Evolutionary conservation across 1,284 basidiomycete species (phyloP).

Genomic region (Fomitiporia mediterranea): DNA sequence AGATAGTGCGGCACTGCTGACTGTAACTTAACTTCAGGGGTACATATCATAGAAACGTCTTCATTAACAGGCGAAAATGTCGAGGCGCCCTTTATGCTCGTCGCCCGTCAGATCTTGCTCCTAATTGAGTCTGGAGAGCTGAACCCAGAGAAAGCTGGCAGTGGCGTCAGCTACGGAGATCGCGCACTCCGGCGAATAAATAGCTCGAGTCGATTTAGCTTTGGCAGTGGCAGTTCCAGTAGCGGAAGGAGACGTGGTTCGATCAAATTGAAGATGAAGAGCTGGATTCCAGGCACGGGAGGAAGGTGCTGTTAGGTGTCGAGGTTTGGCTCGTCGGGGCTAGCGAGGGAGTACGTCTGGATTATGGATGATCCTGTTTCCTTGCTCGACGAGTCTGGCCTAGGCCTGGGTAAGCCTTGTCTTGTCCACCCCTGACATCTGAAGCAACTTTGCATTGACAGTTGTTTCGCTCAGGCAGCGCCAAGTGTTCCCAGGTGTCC

Average conservation of each 20-base stretch:
- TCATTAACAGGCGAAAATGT: constrained; percentile 92
- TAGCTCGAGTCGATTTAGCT: constrained; percentile 77
- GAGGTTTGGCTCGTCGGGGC: neutral
- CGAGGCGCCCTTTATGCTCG: constrained; percentile 88
- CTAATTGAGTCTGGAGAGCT: constrained; percentile 88
- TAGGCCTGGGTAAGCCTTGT: neutral
- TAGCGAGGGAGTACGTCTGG: neutral
- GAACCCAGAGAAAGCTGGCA: constrained; percentile 90
- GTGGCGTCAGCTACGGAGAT: constrained; percentile 95
- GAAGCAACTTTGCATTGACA: neutral
- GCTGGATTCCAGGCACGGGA: constrained; percentile 47
- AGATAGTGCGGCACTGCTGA: too few species aligned
- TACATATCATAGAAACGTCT: constrained; percentile 91
- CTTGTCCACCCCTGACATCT: neutral
- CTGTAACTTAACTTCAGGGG: constrained; percentile 46
- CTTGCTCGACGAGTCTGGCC: neutral
- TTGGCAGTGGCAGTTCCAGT: constrained; percentile 59
- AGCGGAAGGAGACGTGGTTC: constrained; percentile 52
- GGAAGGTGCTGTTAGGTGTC: constrained; percentile 30
- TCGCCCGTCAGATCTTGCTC: constrained; percentile 87
- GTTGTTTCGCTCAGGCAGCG: neutral
- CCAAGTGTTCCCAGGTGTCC: neutral
- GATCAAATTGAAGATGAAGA: constrained; percentile 54
- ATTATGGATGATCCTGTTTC: constrained; percentile 1
- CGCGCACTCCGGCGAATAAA: constrained; percentile 83